A percentile compares a stretch with the other conserved stretches of the same genome.
phyloP scores from a whole-genome alignment of 2,329 filamentous ascomycete species.

The Phoma herbarum region DNA sequence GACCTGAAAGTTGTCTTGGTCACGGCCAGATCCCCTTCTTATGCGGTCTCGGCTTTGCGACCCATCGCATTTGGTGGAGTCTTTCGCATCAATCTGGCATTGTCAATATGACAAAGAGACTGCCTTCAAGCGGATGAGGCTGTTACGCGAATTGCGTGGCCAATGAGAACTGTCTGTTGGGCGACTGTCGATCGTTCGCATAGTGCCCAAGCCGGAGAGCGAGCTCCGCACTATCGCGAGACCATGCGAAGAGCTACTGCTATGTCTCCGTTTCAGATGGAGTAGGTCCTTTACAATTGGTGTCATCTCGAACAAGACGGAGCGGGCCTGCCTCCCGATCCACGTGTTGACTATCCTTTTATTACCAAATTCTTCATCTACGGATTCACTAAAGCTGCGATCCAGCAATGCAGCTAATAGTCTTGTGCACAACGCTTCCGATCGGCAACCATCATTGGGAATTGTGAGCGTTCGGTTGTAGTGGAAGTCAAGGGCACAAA shows the following conservation, averaged over 20 bases:
- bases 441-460: too few species aligned
- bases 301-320: background rate
- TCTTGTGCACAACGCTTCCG: too few species aligned
- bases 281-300: background rate
- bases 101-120: background rate
- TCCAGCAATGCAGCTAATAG: too few species aligned
- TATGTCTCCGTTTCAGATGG: background rate
- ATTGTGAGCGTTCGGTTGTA: too few species aligned
- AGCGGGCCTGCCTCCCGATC: too few species aligned
- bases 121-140: background rate
- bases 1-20: background rate
- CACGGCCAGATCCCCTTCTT: background rate
- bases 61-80: too few species aligned
- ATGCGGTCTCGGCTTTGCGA: too few species aligned
- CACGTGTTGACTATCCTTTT: too few species aligned
- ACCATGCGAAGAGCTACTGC: background rate
- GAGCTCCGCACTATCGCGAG: background rate
- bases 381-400: too few species aligned
- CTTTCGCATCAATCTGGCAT: background rate
- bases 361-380: too few species aligned
- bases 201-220: conserved; percentile 6
- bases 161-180: background rate
- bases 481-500: too few species aligned
- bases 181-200: background rate
- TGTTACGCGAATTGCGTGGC: background rate